A percentile compares a stretch with the other conserved stretches of the same genome.
phyloP scores from a whole-genome alignment of 2,329 filamentous ascomycete species.

The Hymenoscyphus linearis region DNA sequence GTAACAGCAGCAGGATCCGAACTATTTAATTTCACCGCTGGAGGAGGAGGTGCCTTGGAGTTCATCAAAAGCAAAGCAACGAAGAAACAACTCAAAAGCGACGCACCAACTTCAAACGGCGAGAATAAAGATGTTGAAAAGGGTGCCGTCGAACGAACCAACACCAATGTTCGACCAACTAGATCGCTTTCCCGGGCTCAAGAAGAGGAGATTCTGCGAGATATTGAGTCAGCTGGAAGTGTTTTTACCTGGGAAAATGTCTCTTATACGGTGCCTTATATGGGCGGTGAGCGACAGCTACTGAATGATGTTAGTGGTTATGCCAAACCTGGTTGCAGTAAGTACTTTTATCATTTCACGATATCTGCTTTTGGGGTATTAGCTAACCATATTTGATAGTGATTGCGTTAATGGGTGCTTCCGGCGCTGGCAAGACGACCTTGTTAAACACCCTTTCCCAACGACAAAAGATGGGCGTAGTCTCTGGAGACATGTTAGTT shows the following conservation, averaged over 20 bases:
- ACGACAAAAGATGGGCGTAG: conserved; percentile 59
- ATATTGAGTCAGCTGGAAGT: conserved; percentile 50
- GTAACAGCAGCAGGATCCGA: conserved; percentile 69
- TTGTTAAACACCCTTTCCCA: conserved; percentile 72
- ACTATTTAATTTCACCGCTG: conserved; percentile 53
- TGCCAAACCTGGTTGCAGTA: conserved; percentile 63
- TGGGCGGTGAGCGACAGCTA: conserved; percentile 54
- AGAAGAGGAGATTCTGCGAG: conserved; percentile 38
- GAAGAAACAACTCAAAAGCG: conserved; percentile 46
- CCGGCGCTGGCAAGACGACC: conserved; percentile 79
- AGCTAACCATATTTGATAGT: conserved; percentile 32
- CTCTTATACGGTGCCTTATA: conserved; percentile 67
- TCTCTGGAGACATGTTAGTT: conserved; percentile 64
- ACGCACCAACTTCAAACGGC: conserved; percentile 12
- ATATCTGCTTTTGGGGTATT: background rate
- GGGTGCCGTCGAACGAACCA: conserved; percentile 20
- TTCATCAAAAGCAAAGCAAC: conserved; percentile 65
- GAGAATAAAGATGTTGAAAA: conserved; percentile 51
- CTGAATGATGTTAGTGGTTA: conserved; percentile 70
- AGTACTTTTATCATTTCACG: background rate
- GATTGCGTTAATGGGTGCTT: conserved; percentile 77
- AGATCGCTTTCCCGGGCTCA: conserved; percentile 10
- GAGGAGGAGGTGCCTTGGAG: conserved; percentile 62
- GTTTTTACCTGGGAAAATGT: conserved; percentile 69
- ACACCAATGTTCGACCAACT: conserved; percentile 31